Evolutionary conservation across 2,329 filamentous ascomycete genomes (phyloP).

Genomic region (Trichophyton mentagrophytes): DNA sequence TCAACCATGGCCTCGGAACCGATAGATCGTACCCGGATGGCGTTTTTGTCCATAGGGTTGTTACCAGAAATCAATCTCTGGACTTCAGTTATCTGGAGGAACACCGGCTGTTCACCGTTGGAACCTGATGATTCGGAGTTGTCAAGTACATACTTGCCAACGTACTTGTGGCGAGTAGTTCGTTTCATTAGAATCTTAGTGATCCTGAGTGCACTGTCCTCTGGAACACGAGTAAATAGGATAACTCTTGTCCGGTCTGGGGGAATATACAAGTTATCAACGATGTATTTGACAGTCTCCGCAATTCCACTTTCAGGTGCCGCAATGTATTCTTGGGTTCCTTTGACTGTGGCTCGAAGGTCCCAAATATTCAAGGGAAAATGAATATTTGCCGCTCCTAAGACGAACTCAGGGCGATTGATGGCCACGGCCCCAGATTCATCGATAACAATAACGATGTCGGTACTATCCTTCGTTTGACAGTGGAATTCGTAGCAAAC

Average conservation of each 20-base stretch:
- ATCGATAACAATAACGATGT: constrained; percentile 24
- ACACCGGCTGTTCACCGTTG: constrained; percentile 16
- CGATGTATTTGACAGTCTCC: constrained; percentile 21
- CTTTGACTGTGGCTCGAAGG: constrained; percentile 22
- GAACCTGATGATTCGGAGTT: neutral
- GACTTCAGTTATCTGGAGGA: constrained; percentile 27
- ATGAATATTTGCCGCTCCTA: constrained; percentile 29
- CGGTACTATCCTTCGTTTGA: constrained; percentile 19
- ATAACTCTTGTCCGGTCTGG: constrained; percentile 18
- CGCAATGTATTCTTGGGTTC: constrained; percentile 17
- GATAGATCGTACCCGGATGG: constrained; percentile 20
- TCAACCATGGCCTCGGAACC: constrained; percentile 21
- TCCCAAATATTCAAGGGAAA: constrained; percentile 31
- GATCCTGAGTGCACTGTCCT: constrained; percentile 17
- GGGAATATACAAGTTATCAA: constrained; percentile 24
- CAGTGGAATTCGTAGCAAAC: constrained; percentile 32
- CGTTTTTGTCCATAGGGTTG: constrained; percentile 14
- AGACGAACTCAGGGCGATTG: constrained; percentile 16
- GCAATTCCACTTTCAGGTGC: constrained; percentile 18
- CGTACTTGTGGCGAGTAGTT: constrained; percentile 21
- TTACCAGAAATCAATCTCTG: constrained; percentile 25
- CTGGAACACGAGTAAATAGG: constrained; percentile 20
- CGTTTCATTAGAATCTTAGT: constrained; percentile 26
- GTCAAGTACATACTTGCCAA: constrained; percentile 2
- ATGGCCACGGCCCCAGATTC: constrained; percentile 21